Base-by-base conservation (phyloP, 2,329 filamentous ascomycete species). In the Fusarium duplospermum region DNA sequence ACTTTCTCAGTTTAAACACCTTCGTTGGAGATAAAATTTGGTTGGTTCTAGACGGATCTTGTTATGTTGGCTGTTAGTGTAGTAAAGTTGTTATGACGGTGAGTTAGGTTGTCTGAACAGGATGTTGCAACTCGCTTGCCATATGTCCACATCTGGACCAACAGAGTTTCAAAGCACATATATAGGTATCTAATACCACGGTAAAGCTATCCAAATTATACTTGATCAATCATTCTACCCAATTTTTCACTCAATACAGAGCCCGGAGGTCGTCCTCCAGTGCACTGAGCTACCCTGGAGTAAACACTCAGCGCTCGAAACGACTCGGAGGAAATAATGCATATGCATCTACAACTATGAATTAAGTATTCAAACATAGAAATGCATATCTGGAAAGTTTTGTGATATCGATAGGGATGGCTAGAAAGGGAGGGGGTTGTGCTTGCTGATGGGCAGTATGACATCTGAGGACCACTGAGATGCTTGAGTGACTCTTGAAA, bases 51-150 rank as follows among this genome's bases (percentile, higher is more conserved):
- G 13, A 6, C 2, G 20, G 8, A 13, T 14, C 22, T 45, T 7
- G 20, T n/a, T 1, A 6, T 40, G 9, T 40, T 40, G 0, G 9
- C 2, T 18, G 2, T n/a, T n/a, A 6, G 6, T 45, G 40, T 22
- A 6, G 10, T 45, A 13, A 6, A 45, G 6, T 22, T 22, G 20
- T 3, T 7, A 10, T 13, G n/a, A 45, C 1, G 6, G 7, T 22
- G 1, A 45, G 11, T 11, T 5, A 1, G 6, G 40, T 4, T 18
- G 11, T 6, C 40, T 2, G 7, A 13, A 6, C 20, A 22, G 16
- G 11, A 7, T 27, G 24, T 50, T 50, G 69, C 18, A 42, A 72
- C 69, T 72, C 36, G 2, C 27, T 27, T 27, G 8, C n/a, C 16
- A 40, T 45, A 18, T 8, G 8, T 7, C 58, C 22, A 27, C 13